Evolutionary conservation across 345 rosid species (phyloP), one percentile per base, ranked within the genome.

Genomic region (Camelina sativa): DNA sequence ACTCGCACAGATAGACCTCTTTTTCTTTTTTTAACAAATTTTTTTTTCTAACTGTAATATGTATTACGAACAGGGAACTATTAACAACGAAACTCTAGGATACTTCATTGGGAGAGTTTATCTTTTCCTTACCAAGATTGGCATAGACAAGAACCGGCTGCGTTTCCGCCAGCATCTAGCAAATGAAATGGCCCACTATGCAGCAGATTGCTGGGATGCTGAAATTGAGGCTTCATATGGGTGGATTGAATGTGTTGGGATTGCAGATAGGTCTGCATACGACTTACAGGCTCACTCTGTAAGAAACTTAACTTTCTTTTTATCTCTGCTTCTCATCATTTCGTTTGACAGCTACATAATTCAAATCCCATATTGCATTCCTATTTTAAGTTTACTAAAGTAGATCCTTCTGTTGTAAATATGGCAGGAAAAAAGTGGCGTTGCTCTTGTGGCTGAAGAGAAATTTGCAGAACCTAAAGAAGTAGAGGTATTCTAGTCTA

Each of bases 151-250:
- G 28, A 25, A 25, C 28, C 28, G 28, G 28, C 28, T 25, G 28
- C 28, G 28, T 25, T 25, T 25, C 28, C 79, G 97, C 65, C 98
- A 93, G 28, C 28, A 25, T 25, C 28, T 25, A 62, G 91, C 98
- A 55, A 93, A 91, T 63, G 98, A 93, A 82, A 93, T 93, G 97
- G 98, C 98, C 11, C 98, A 88, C 78, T 93, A 93, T 74, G 98
- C 97, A 5, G 94, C 97, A 20, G 98, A 25, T 25, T 25, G 28
- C 28, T 25, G 28, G 28, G 28, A 25, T 25, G 28, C 28, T 25
- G 28, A 25, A 25, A 25, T 25, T 25, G 28, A 25, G 28, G 73
- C 87, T 66, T 87, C 97, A 0, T 91, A 93, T 76, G 98, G 98
- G 38, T 91, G 98, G 98, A 84, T 91, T 19, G 97, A 93, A 78